Evolutionary conservation across 2,329 filamentous ascomycete species (phyloP), one percentile per base, ranked within the genome.

Genomic region (Ploettnerulaceae sp.): DNA sequence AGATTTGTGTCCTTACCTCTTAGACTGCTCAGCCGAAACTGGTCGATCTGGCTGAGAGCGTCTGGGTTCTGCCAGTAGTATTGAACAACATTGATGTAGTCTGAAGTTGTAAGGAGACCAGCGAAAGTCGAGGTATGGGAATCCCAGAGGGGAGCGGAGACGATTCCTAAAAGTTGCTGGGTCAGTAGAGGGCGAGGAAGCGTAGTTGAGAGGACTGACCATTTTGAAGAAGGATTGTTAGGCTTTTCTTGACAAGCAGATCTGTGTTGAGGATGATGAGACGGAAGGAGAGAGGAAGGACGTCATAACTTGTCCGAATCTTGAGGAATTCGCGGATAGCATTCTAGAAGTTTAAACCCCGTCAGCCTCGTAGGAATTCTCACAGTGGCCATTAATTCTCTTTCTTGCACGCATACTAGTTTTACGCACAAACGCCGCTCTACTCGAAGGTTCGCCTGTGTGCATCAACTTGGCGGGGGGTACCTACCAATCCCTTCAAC

Each of bases 11-110:
- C 25, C 73, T 49, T 73, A 95, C 90, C 88, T 77, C 91, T 80
- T 48, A 98, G 77, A 64, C 89, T 95, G 69, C 87, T 91, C 52
- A 98, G 71, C 36, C 89, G 84, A 66, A 98, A 96, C 66, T 95
- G 87, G 57, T 97, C 93, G 59, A 98, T 86, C 64, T 91, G 83
- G 56, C 83, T 81, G 51, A 97, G 78, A 48, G 90, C 86, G 57
- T 95, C 88, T 2, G 91, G 93, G 59, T 93, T 94, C 68, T 97
- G 90, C 75, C 89, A 96, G 73, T 98, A 97, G 69, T 98, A 98
- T 66, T 97, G 91, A 31, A 98, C 95, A 47, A 98, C 85, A 63
- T 98, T 98, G 70, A 98, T 94, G 67, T 93, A 98, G 69, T 98
- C 93, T 51, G 89, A 95, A 53, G 89, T 93, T 21, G 93, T 98